These are phyloP conservation scores for Didymella lethalis DNA, from an alignment of 2,329 filamentous ascomycete species.

Conservation along the genomic window DNA sequence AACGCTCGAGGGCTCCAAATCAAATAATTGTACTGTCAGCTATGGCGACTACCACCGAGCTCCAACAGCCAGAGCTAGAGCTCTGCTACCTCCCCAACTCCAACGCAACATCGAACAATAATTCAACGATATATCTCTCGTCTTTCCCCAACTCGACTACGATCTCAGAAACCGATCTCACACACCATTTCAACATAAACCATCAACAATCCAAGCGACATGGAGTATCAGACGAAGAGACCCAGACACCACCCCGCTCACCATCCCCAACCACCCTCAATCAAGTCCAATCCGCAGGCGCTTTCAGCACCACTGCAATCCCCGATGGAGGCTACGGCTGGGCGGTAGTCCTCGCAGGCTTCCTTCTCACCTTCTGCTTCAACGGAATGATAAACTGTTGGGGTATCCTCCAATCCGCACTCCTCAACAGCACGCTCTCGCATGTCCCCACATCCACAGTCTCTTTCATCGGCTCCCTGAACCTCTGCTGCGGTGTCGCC, in stretches of 20 bases:
- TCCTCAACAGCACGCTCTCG: conserved; percentile 59
- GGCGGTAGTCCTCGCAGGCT: conserved; percentile 61
- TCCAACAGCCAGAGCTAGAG: conserved; percentile 14
- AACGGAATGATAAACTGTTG: conserved; percentile 65
- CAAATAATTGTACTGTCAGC: no score
- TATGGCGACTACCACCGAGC: conserved; percentile 14
- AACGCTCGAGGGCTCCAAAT: no score
- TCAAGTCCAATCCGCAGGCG: not conserved
- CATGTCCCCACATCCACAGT: conserved; percentile 58
- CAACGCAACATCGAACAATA: conserved; percentile 3
- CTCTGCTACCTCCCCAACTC: conserved; percentile 12
- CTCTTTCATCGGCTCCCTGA: conserved; percentile 66
- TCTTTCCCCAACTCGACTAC: conserved; percentile 1
- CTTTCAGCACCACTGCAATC: conserved; percentile 30
- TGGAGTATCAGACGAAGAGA: conserved; percentile 12
- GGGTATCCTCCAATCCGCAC: conserved; percentile 67
- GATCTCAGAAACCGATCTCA: conserved; percentile 10
- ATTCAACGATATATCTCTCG: conserved; percentile 5
- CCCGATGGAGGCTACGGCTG: conserved; percentile 67
- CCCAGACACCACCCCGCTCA: conserved; percentile 13
- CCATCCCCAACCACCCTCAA: conserved; percentile 1
- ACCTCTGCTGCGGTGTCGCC: conserved; percentile 59
- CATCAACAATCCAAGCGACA: not conserved
- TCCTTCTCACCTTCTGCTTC: conserved; percentile 60
- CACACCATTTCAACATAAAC: not conserved